phyloP scores from a whole-genome alignment of 768 basidiomycete species.

The Hericium alpestre region DNA sequence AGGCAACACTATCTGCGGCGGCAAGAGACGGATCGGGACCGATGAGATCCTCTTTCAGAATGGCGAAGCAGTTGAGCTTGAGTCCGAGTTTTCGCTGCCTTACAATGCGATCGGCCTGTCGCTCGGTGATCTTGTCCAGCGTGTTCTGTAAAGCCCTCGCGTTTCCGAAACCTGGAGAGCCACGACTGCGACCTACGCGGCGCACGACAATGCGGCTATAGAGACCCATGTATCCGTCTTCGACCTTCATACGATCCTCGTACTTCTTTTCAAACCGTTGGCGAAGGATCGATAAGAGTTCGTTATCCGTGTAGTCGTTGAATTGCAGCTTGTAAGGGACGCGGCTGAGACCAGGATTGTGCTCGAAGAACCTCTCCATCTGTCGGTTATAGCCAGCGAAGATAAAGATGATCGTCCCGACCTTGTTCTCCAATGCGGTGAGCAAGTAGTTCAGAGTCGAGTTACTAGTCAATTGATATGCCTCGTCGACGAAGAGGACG shows the following conservation, averaged over 20 bases:
- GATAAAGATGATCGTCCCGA: constrained; percentile 56
- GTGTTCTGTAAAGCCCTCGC: constrained; percentile 49
- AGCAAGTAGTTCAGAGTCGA: constrained; percentile 50
- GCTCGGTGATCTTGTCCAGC: constrained; percentile 34
- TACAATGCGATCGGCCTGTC: constrained; percentile 43
- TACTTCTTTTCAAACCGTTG: constrained; percentile 35
- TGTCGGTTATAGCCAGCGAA: constrained; percentile 61
- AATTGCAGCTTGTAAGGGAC: constrained; percentile 53
- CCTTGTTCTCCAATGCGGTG: constrained; percentile 64
- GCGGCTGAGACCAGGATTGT: constrained; percentile 65
- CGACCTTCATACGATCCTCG: constrained; percentile 39
- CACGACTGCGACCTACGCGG: constrained; percentile 54
- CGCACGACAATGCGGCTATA: constrained; percentile 44
- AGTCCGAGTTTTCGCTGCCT: constrained; percentile 30
- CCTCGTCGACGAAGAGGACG: constrained; percentile 60
- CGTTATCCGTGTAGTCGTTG: constrained; percentile 46
- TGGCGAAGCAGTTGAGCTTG: constrained; percentile 36
- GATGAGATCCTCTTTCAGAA: constrained; percentile 47
- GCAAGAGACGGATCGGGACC: constrained; percentile 51
- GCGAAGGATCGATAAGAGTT: constrained; percentile 46
- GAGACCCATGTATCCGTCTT: constrained; percentile 42
- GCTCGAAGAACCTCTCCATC: constrained; percentile 72
- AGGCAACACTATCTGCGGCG: constrained; percentile 33
- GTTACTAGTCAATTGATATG: constrained; percentile 50
- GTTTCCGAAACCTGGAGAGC: constrained; percentile 53